A percentile compares a stretch with the other conserved stretches of the same genome.
phyloP scores from a whole-genome alignment of 2,329 filamentous ascomycete species.

The Sclerotinia trifoliorum region DNA sequence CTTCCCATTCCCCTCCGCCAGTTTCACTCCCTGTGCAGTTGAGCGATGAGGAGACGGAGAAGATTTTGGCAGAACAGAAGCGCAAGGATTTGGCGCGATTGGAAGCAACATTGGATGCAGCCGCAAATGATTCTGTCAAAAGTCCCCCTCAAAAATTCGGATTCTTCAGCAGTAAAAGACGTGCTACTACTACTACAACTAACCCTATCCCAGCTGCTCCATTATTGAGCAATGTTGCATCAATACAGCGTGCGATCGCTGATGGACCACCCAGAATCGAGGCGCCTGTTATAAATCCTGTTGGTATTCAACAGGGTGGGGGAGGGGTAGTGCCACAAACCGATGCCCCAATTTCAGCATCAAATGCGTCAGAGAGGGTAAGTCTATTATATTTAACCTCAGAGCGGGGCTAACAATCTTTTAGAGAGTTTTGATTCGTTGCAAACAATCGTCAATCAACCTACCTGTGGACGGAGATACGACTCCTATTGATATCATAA shows the following conservation, averaged over 20 bases:
- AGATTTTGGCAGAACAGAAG: conserved; percentile 38
- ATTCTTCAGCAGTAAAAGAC: conserved; percentile 37
- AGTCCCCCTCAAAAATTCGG: conserved; percentile 32
- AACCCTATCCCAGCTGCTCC: conserved; percentile 20
- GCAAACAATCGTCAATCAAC: conserved; percentile 64
- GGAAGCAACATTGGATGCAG: conserved; percentile 38
- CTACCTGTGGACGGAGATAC: conserved; percentile 75
- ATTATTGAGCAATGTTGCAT: neutral
- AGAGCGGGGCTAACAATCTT: conserved; percentile 36
- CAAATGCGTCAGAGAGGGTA: conserved; percentile 76
- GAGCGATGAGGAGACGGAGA: conserved; percentile 32
- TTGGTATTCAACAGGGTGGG: conserved; percentile 35
- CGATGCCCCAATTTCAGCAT: conserved; percentile 77
- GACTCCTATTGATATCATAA: conserved; percentile 70
- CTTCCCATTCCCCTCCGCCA: conserved; percentile 8
- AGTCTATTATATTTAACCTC: conserved; percentile 41
- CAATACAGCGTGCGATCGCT: conserved; percentile 18
- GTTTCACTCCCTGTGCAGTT: conserved; percentile 21
- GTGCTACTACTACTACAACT: conserved; percentile 25
- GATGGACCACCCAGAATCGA: conserved; percentile 26
- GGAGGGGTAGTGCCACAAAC: conserved; percentile 50
- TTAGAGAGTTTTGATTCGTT: conserved; percentile 70
- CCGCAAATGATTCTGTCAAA: conserved; percentile 26
- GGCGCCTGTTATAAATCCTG: conserved; percentile 17
- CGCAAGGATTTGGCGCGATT: conserved; percentile 39